A percentile compares a stretch with the other conserved stretches of the same genome.
Evolutionary conservation across 1,284 basidiomycete species (phyloP).

Genomic region (Pyrrhoderma lamaoense): DNA sequence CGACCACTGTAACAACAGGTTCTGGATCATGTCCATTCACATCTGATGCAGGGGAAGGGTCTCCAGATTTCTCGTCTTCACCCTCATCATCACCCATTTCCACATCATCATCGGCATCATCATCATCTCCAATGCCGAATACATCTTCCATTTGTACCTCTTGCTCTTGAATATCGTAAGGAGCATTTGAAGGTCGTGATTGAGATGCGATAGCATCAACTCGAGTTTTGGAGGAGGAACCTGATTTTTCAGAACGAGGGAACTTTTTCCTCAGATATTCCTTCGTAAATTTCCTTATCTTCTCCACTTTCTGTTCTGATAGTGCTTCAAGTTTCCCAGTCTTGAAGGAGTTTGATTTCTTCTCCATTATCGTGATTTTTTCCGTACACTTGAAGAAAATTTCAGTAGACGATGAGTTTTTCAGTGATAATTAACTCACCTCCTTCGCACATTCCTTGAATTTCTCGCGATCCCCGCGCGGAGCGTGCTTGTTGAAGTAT

Average conservation of each 20-base stretch:
- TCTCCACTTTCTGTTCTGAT: conserved; percentile 78
- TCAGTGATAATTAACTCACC: conserved; percentile 40
- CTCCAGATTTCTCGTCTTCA: conserved; percentile 23
- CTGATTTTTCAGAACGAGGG: conserved; percentile 23
- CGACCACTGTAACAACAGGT: conserved; percentile 22
- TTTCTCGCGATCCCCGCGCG: conserved; percentile 67
- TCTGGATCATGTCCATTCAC: conserved; percentile 22
- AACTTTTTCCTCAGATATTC: conserved; percentile 65
- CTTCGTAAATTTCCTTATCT: conserved; percentile 92
- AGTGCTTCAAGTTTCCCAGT: conserved; percentile 66
- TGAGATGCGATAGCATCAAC: conserved; percentile 28
- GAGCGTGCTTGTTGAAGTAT: conserved; percentile 79
- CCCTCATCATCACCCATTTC: conserved; percentile 20
- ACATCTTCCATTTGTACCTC: conserved; percentile 32
- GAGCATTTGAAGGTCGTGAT: conserved; percentile 21
- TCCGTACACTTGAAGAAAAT: conserved; percentile 53
- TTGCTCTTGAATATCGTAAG: conserved; percentile 19
- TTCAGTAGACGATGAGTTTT: conserved; percentile 14
- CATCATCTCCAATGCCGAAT: conserved; percentile 37
- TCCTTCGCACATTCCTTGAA: conserved; percentile 98
- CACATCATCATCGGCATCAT: conserved; percentile 19
- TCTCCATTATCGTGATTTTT: conserved; percentile 87
- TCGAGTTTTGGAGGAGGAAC: conserved; percentile 25
- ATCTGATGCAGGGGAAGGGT: conserved; percentile 18
- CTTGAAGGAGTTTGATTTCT: conserved; percentile 75